Evolutionary conservation across 1,284 basidiomycete species (phyloP), one percentile per base, ranked within the genome.

Genomic region (Xerocomus nothofagi): DNA sequence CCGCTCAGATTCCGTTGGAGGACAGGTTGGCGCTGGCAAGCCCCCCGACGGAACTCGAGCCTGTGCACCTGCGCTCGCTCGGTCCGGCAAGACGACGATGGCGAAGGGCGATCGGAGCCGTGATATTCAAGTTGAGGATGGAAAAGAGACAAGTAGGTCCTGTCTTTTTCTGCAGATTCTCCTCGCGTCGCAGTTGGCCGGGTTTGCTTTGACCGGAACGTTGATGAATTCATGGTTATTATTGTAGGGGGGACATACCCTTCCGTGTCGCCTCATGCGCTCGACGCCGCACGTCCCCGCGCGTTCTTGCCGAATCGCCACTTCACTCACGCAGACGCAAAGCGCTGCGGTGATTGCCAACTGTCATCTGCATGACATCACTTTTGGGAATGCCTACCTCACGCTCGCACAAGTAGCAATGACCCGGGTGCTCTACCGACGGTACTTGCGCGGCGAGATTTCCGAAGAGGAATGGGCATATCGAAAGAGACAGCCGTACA

Each of bases 401-500:
- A 69, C 78, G 4, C 65, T 83, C 24, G 73, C 69, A 3, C 82
- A 85, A 58, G 67, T 82, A n/a, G 79, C 78, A 0, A 65, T 79
- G 42, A 69, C 80, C 10, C 77, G 81, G 1, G 60, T 82, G 7
- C 68, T 84, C 18, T 74, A 76, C 45, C 71, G 74, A 38, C 71
- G 68, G 42, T 78, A 75, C 52, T 57, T 77, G 15, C 69, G 68
- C 3, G 78, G 80, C 7, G 66, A 77, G 30, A 76, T 84, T 17
- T 60, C 64, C 4, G 57, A 71, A 37, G 70, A 71, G 12, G 81
- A 84, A 57, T 84, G 82, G 82, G 69, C 73, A 26, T 73, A 73
- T 42, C 68, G 80, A 32, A 74, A 69, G 51, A 68, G 65, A 44
- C 73, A 83, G 50, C 80, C 80, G 67, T 62, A 73, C 39, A 72